These are phyloP conservation scores for Talaromyces sp. DNA, from an alignment of 2,329 filamentous ascomycete genomes.

Conservation along the genomic window DNA sequence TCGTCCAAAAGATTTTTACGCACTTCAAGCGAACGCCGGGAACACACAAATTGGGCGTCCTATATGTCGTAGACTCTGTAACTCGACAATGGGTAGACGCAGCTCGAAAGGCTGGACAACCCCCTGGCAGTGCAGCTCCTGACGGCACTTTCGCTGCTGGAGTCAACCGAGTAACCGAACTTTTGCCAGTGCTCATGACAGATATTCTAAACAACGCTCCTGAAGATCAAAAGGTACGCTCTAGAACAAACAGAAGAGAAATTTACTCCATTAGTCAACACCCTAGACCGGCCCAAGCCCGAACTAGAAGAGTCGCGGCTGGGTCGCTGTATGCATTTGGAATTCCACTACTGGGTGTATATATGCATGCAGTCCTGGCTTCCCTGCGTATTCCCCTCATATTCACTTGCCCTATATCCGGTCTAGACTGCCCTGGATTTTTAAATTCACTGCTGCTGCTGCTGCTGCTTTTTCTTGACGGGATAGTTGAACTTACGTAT, in stretches of 20 bases:
- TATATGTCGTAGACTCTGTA: conserved; percentile 99
- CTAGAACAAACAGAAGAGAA: conserved; percentile 25
- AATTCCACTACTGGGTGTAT: background rate
- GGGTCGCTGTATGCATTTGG: conserved; percentile 3
- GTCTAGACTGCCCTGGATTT: conserved; percentile 11
- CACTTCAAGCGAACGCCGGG: conserved; percentile 93
- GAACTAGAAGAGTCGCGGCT: background rate
- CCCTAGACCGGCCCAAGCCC: background rate
- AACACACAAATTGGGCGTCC: conserved; percentile 96
- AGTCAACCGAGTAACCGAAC: conserved; percentile 92
- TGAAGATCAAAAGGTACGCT: conserved; percentile 93
- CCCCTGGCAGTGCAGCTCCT: conserved; percentile 72
- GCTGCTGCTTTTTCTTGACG: conserved; percentile 14
- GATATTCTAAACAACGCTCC: conserved; percentile 87
- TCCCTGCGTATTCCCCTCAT: conserved; percentile 10
- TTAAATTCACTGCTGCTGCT: conserved; percentile 18
- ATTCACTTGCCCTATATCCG: background rate
- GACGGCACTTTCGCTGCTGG: conserved; percentile 94
- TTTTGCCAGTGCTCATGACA: conserved; percentile 90
- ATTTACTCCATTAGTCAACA: conserved; percentile 14
- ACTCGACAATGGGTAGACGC: conserved; percentile 98
- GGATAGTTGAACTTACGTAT: conserved; percentile 49
- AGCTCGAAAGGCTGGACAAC: conserved; percentile 79
- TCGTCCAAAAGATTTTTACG: conserved; percentile 94
- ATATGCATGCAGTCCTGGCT: background rate